phyloP scores from a whole-genome alignment of 2,329 filamentous ascomycete genomes.

The Colletotrichum gloeosporioides region DNA sequence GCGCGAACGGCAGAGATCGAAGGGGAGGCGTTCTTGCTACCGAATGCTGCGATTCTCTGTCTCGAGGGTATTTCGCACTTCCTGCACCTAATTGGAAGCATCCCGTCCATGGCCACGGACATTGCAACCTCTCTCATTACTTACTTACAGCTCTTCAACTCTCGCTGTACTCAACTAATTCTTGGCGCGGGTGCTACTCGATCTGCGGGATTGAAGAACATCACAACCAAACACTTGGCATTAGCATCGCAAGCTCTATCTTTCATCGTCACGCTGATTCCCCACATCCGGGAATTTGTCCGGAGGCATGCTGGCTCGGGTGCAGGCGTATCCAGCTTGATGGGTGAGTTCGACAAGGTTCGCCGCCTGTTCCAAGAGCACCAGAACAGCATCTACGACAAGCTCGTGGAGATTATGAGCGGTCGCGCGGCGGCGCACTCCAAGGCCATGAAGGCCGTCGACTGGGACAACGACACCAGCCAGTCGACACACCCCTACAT shows the following conservation, averaged over 20 bases:
- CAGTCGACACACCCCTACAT: constrained; percentile 71
- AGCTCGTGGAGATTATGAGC: constrained; percentile 91
- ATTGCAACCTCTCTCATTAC: constrained; percentile 81
- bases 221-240: constrained; percentile 93
- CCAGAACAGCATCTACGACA: constrained; percentile 89
- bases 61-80: constrained; percentile 83
- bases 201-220: constrained; percentile 91
- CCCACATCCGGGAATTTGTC: constrained; percentile 90
- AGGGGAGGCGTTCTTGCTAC: constrained; percentile 83
- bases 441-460: constrained; percentile 73
- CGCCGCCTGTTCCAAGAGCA: constrained; percentile 86
- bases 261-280: constrained; percentile 86
- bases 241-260: constrained; percentile 88
- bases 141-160: constrained; percentile 94
- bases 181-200: constrained; percentile 90
- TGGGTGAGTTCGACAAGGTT: constrained; percentile 89
- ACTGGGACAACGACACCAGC: constrained; percentile 68
- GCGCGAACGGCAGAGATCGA: constrained; percentile 79
- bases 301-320: constrained; percentile 72
- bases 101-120: constrained; percentile 88
- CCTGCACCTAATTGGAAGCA: constrained; percentile 80
- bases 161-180: constrained; percentile 93
- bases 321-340: constrained; percentile 60
- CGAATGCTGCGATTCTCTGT: constrained; percentile 81
- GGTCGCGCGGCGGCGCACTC: constrained; percentile 76